These are phyloP conservation scores for Mortierella sp. DNA, from an alignment of 371 early-diverging fungal species.

Conservation along the genomic window DNA sequence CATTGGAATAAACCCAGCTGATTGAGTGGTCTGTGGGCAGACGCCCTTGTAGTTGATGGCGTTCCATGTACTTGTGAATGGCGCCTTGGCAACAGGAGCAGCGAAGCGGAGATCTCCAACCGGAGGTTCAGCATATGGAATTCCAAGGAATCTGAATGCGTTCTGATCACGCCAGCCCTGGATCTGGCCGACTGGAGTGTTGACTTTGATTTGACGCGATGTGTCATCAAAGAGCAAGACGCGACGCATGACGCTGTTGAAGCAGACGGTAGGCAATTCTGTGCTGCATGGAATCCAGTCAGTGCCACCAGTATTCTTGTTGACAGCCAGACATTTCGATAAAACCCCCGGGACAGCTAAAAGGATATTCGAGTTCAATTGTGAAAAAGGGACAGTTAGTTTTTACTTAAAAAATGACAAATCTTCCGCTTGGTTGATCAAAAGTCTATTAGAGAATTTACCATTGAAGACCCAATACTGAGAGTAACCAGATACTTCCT, in stretches of 20 bases:
- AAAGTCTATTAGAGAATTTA: constrained; percentile 2
- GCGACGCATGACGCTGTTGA: constrained; percentile 50
- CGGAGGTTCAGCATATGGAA: constrained; percentile 57
- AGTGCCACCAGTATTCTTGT: constrained; percentile 40
- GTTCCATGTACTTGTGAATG: constrained; percentile 66
- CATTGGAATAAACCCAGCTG: constrained; percentile 28
- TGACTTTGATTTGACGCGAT: constrained; percentile 45
- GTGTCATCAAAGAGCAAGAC: constrained; percentile 44
- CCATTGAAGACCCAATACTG: constrained; percentile 52
- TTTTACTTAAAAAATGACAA: neutral
- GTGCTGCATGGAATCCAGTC: constrained; percentile 50
- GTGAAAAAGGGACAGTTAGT: neutral
- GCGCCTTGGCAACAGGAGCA: constrained; percentile 61
- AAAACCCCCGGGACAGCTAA: constrained; percentile 39
- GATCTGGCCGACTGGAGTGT: constrained; percentile 27
- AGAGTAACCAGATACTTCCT: constrained; percentile 26
- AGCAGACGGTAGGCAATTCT: constrained; percentile 38
- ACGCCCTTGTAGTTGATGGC: constrained; percentile 27
- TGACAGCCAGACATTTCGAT: constrained; percentile 42
- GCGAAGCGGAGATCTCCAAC: constrained; percentile 53
- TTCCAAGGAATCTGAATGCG: constrained; percentile 37
- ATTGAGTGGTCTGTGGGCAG: constrained; percentile 37
- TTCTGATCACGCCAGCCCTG: constrained; percentile 38
- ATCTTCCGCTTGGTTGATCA: neutral
- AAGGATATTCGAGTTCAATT: neutral